These are phyloP conservation scores for Penicillium paneum DNA, from an alignment of 2,329 filamentous ascomycete genomes.

Conservation along the genomic window DNA sequence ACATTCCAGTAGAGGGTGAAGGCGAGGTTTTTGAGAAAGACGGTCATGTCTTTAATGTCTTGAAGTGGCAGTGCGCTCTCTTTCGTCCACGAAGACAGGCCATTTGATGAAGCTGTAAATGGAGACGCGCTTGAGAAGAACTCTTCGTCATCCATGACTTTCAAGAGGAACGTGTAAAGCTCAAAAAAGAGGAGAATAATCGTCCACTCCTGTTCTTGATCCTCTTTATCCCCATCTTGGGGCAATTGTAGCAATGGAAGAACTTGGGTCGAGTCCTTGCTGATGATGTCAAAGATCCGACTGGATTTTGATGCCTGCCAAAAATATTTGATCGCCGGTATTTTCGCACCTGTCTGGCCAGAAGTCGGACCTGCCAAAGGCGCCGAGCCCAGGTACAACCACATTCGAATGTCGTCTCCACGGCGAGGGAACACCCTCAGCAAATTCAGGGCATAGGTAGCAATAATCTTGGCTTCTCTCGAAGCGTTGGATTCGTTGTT, in stretches of 20 bases:
- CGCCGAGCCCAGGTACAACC: constrained; percentile 75
- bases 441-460: constrained; percentile 81
- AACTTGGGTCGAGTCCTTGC: constrained; percentile 56
- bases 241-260: constrained; percentile 54
- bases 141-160: constrained; percentile 94
- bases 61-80: constrained; percentile 66
- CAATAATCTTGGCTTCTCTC: constrained; percentile 68
- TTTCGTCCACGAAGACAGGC: constrained; percentile 54
- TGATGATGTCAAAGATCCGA: constrained; percentile 56
- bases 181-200: constrained; percentile 88
- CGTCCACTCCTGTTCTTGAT: constrained; percentile 72
- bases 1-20: constrained; percentile 87
- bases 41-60: constrained; percentile 71
- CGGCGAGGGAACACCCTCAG: constrained; percentile 77
- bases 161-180: constrained; percentile 86
- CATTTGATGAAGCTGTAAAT: constrained; percentile 44
- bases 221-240: constrained; percentile 29
- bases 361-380: constrained; percentile 35
- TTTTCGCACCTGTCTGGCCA: constrained; percentile 31
- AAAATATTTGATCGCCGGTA: constrained; percentile 76
- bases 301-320: constrained; percentile 67
- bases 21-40: constrained; percentile 85
- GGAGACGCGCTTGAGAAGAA: constrained; percentile 66
- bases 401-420: constrained; percentile 90
- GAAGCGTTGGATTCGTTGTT: constrained; percentile 38